phyloP scores from a whole-genome alignment of 139 green algal genomes.

The Yamagishiella unicocca region DNA sequence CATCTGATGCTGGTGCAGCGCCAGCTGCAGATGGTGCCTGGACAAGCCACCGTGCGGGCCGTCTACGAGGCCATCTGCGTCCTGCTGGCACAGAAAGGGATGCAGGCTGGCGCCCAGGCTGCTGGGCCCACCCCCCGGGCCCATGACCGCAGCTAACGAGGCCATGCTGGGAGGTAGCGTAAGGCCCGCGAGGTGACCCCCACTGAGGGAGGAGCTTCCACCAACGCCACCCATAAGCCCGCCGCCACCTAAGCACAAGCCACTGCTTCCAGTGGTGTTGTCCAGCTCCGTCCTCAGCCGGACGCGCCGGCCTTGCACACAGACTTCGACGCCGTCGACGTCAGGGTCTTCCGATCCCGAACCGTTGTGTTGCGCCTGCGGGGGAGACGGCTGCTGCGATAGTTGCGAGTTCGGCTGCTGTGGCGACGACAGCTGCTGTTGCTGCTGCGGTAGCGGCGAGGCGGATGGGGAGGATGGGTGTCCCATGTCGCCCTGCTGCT shows the following conservation, averaged over 20 bases:
- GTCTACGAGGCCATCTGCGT: background rate
- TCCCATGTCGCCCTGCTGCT: background rate
- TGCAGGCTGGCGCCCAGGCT: conserved; percentile 2
- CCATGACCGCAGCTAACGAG: conserved; percentile 24
- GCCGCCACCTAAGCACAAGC: background rate
- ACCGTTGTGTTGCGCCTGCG: background rate
- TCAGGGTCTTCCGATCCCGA: background rate
- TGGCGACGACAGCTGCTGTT: conserved; percentile 17
- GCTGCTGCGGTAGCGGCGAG: background rate
- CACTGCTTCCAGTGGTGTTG: background rate
- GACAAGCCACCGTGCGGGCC: background rate
- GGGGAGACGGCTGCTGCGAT: conserved; percentile 16
- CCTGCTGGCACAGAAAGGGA: background rate
- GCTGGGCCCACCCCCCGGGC: background rate
- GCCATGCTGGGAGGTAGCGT: conserved; percentile 26
- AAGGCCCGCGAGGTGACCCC: background rate
- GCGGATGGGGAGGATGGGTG: conserved; percentile 1
- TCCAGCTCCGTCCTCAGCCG: background rate
- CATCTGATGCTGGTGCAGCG: conserved; percentile 7
- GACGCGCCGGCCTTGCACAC: background rate
- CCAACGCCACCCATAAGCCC: background rate
- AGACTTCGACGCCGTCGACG: background rate
- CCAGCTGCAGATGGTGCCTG: conserved; percentile 12
- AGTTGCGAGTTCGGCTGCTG: conserved; percentile 14
- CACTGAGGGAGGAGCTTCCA: background rate